phyloP scores from a whole-genome alignment of 116 monocot genomes.

The Cymodocea nodosa region DNA sequence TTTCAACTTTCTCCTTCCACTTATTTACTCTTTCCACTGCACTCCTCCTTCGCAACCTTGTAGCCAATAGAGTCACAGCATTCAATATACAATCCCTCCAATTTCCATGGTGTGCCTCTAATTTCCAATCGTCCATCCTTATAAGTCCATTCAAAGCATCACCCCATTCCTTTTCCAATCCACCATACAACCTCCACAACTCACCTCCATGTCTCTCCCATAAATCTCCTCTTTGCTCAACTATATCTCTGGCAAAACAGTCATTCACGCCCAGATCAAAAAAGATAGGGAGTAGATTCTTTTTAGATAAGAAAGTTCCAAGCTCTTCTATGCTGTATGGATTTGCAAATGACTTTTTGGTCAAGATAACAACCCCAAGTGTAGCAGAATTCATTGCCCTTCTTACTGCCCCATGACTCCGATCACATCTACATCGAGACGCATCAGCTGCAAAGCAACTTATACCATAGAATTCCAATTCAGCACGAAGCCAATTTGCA shows the following conservation, averaged over 20 bases:
- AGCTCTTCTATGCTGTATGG: constrained; percentile 79
- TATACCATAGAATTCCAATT: constrained; percentile 80
- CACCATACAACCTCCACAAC: constrained; percentile 73
- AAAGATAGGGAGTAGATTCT: constrained; percentile 66
- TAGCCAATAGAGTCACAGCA: constrained; percentile 52
- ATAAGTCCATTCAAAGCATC: constrained; percentile 70
- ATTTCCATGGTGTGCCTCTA: constrained; percentile 73
- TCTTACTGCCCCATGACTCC: constrained; percentile 24
- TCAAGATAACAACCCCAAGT: constrained; percentile 67
- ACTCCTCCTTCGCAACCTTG: constrained; percentile 59
- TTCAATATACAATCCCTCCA: constrained; percentile 82
- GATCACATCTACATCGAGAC: constrained; percentile 23
- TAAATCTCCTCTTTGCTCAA: constrained; percentile 67
- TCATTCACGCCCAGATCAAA: constrained; percentile 52
- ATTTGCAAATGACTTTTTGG: constrained; percentile 73
- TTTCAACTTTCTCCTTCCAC: constrained; percentile 69
- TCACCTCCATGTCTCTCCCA: constrained; percentile 94
- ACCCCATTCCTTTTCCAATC: constrained; percentile 73
- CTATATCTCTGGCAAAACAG: constrained; percentile 78
- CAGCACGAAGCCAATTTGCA: constrained; percentile 86
- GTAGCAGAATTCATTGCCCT: constrained; percentile 46
- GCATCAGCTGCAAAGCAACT: constrained; percentile 76
- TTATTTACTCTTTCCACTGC: constrained; percentile 61
- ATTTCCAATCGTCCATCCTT: constrained; percentile 41
- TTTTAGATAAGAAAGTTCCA: constrained; percentile 49